Percentiles rank a stretch among this genome's conserved stretches.
These are phyloP conservation scores for Trifolium fragiferum DNA, from an alignment of 306 rosid species.

Conservation along the genomic window DNA sequence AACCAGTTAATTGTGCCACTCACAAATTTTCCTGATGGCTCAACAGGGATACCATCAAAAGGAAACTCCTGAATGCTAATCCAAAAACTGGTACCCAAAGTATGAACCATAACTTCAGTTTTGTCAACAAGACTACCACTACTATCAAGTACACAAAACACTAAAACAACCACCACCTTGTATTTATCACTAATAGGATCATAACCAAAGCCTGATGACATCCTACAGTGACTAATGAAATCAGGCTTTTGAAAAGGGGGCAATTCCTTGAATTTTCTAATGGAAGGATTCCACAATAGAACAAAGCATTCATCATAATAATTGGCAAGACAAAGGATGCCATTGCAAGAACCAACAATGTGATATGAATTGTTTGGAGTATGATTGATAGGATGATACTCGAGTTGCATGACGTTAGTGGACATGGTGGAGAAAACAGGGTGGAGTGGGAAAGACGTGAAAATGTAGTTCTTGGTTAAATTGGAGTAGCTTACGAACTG, in stretches of 20 bases:
- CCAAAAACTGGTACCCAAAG: neutral
- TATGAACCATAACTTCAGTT: neutral
- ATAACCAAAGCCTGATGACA: neutral
- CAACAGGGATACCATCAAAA: neutral
- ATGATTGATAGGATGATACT: neutral
- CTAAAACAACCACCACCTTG: neutral
- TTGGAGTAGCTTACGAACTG: neutral
- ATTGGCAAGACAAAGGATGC: neutral
- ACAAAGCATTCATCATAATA: neutral
- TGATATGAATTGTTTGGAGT: neutral
- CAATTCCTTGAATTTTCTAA: neutral
- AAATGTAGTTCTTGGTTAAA: neutral
- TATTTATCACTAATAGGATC: neutral
- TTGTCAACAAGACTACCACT: neutral
- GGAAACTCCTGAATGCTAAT: neutral
- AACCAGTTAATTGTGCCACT: neutral
- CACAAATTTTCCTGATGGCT: neutral
- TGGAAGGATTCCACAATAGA: neutral
- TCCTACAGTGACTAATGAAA: neutral
- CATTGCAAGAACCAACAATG: neutral
- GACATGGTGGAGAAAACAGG: neutral
- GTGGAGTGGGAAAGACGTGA: neutral
- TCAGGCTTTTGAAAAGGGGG: neutral
- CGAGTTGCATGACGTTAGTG: neutral
- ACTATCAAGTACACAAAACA: neutral